phyloP scores from a whole-genome alignment of 2,329 filamentous ascomycete species.

The Didymella arachidicola region DNA sequence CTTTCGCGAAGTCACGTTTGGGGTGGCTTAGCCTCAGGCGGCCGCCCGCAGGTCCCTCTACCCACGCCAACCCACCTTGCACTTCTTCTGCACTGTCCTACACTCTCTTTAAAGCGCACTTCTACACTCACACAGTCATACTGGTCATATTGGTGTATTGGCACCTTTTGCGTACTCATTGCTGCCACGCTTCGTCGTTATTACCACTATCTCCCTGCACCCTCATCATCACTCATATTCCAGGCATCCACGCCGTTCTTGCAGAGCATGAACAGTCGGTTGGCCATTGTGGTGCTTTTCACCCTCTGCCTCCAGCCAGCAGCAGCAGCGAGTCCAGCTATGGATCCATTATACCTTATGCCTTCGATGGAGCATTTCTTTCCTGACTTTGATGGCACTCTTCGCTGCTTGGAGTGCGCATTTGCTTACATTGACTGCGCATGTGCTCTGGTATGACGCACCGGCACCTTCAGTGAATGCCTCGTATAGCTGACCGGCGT shows the following conservation, averaged over 20 bases:
- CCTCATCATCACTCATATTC: slow-evolving; percentile 25
- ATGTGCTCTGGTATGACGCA: slow-evolving; percentile 28
- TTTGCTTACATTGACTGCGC: slow-evolving; percentile 31
- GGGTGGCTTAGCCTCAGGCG: slow-evolving; percentile 41
- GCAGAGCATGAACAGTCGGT: slow-evolving; percentile 42
- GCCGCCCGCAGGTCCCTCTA: slow-evolving; percentile 5
- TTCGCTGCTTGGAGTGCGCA: slow-evolving; percentile 38
- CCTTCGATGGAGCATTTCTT: slow-evolving; percentile 35
- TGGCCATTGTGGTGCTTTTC: slow-evolving; percentile 38
- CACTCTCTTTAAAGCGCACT: slow-evolving; percentile 2
- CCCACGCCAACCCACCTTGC: slow-evolving; percentile 12
- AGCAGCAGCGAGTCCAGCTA: slow-evolving; percentile 35
- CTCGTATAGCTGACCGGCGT: slow-evolving; percentile 11
- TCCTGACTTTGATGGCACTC: slow-evolving; percentile 35
- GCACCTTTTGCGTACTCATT: slow-evolving; percentile 2
- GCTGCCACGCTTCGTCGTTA: slow-evolving; percentile 5
- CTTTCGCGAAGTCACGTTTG: slow-evolving; percentile 25
- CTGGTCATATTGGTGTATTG: neutral
- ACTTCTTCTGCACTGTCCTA: slow-evolving; percentile 4
- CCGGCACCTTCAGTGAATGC: neutral
- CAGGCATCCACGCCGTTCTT: slow-evolving; percentile 33
- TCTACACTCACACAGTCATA: slow-evolving; percentile 3
- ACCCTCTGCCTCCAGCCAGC: slow-evolving; percentile 38
- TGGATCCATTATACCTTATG: slow-evolving; percentile 33
- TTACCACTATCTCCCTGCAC: slow-evolving; percentile 6